phyloP scores from a whole-genome alignment of 208 protist species.

The Leishmania mexicana region DNA sequence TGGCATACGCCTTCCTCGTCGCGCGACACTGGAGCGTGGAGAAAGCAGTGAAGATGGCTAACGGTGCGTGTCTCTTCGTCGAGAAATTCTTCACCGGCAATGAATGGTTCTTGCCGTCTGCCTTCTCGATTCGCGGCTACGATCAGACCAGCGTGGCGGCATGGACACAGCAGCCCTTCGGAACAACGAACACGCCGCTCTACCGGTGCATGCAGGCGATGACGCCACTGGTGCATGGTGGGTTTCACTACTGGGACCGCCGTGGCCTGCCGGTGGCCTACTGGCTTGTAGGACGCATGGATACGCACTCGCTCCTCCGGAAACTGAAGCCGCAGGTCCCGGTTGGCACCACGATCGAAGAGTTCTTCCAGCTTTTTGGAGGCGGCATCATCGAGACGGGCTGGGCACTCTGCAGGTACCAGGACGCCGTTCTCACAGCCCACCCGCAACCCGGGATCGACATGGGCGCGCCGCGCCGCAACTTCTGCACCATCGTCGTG shows the following conservation, averaged over 20 bases:
- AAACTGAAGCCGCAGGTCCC: slow-evolving; percentile 40
- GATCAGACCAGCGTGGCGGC: slow-evolving; percentile 36
- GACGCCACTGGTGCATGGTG: slow-evolving; percentile 29
- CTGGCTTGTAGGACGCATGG: slow-evolving; percentile 42
- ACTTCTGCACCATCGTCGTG: slow-evolving; percentile 55
- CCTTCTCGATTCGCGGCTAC: slow-evolving; percentile 62
- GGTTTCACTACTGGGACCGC: slow-evolving; percentile 67
- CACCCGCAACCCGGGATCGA: slow-evolving; percentile 38
- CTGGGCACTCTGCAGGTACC: slow-evolving; percentile 50
- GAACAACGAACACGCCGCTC: slow-evolving; percentile 13
- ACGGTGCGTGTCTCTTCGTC: slow-evolving; percentile 38
- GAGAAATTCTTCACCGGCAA: slow-evolving; percentile 36
- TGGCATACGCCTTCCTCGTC: slow-evolving; percentile 62
- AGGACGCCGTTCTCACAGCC: slow-evolving; percentile 33
- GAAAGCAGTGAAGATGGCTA: slow-evolving; percentile 61
- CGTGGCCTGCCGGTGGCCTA: slow-evolving; percentile 51
- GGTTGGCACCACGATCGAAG: slow-evolving; percentile 36
- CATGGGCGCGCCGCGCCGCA: slow-evolving; percentile 33
- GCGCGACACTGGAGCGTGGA: slow-evolving; percentile 63
- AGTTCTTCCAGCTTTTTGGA: slow-evolving; percentile 37
- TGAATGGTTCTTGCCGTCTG: slow-evolving; percentile 38
- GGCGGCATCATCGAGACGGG: slow-evolving; percentile 41
- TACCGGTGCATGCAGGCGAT: slow-evolving; percentile 46
- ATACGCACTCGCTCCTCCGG: slow-evolving; percentile 37
- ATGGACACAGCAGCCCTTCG: slow-evolving; percentile 1